These are phyloP conservation scores for Heterobasidion parviporum DNA, from an alignment of 1,284 basidiomycete genomes.

Conservation along the genomic window DNA sequence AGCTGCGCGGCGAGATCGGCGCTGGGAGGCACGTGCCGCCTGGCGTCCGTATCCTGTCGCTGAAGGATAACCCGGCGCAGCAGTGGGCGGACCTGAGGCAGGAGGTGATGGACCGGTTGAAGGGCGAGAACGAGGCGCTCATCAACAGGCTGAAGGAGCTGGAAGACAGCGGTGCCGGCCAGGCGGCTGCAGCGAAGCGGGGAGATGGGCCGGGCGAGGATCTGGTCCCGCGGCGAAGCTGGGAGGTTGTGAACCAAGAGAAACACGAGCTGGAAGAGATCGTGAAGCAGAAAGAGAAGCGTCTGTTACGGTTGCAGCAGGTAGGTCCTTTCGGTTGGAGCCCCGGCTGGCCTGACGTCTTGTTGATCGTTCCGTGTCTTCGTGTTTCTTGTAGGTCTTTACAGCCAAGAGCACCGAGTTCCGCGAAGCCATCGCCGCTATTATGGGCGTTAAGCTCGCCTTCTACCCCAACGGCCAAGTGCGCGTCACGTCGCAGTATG, in stretches of 20 bases:
- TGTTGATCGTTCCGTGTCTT: too few species aligned
- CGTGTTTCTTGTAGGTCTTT: constrained; percentile 41
- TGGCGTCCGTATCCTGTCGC: constrained; percentile 58
- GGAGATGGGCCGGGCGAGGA: constrained; percentile 19
- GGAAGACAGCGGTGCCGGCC: constrained; percentile 27
- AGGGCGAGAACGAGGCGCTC: constrained; percentile 69
- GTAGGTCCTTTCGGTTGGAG: constrained; percentile 21
- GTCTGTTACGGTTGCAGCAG: constrained; percentile 65
- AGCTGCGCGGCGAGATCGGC: constrained; percentile 66
- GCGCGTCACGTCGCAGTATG: constrained; percentile 75
- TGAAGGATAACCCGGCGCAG: constrained; percentile 70
- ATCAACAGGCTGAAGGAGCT: constrained; percentile 50
- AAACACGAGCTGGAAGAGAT: constrained; percentile 51
- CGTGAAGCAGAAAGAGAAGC: constrained; percentile 69
- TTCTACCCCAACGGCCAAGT: constrained; percentile 82
- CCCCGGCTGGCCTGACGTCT: too few species aligned
- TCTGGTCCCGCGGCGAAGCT: constrained; percentile 62
- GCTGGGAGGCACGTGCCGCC: constrained; percentile 72
- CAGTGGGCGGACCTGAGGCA: constrained; percentile 64
- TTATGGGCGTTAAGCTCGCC: constrained; percentile 79
- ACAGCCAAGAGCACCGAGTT: constrained; percentile 73
- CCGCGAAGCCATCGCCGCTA: constrained; percentile 68
- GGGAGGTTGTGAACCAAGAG: constrained; percentile 56
- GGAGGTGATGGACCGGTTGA: constrained; percentile 60
- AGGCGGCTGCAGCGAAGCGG: constrained; percentile 8